phyloP scores from a whole-genome alignment of 169 alveolate species.

The Eimeria falciformis region DNA sequence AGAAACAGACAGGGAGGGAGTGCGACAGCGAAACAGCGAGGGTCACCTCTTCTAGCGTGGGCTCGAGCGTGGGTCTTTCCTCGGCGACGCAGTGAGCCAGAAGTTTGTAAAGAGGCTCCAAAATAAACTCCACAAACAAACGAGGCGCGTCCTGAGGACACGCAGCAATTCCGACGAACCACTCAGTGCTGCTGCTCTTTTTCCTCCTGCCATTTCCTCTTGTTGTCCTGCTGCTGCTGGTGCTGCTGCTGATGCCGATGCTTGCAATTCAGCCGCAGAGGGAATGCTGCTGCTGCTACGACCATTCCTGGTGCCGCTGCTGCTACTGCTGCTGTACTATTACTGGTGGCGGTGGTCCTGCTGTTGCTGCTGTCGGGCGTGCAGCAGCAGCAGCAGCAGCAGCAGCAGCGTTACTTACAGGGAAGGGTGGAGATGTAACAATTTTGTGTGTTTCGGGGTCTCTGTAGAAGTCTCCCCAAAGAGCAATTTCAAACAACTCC shows the following conservation, averaged over 20 bases:
- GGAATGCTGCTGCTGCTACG: neutral
- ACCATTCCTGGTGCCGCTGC: neutral
- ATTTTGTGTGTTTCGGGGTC: slow-evolving; percentile 81
- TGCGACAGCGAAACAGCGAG: too few relatives aligned
- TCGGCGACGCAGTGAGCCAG: slow-evolving; percentile 96
- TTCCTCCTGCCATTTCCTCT: too few relatives aligned
- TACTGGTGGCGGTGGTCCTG: too few relatives aligned
- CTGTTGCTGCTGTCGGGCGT: neutral
- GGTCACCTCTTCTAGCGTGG: slow-evolving; percentile 89
- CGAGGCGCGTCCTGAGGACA: slow-evolving; percentile 85
- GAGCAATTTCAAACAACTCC: slow-evolving; percentile 82
- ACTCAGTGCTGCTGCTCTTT: neutral
- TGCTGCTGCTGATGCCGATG: too few relatives aligned
- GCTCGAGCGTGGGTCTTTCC: slow-evolving; percentile 95
- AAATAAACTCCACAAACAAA: slow-evolving; percentile 97
- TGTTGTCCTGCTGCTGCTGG: slow-evolving; percentile 16
- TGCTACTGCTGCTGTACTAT: neutral
- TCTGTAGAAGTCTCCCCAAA: slow-evolving; percentile 90
- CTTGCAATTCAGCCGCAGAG: neutral
- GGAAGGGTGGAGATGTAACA: slow-evolving; percentile 69
- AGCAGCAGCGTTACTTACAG: slow-evolving; percentile 3
- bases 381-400: slow-evolving; percentile 5
- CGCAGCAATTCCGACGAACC: slow-evolving; percentile 12
- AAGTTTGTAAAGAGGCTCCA: slow-evolving; percentile 99
- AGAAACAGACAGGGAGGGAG: neutral